Evolutionary conservation across 1,284 basidiomycete species (phyloP).

Genomic region (Cryptococcus hybrid): DNA sequence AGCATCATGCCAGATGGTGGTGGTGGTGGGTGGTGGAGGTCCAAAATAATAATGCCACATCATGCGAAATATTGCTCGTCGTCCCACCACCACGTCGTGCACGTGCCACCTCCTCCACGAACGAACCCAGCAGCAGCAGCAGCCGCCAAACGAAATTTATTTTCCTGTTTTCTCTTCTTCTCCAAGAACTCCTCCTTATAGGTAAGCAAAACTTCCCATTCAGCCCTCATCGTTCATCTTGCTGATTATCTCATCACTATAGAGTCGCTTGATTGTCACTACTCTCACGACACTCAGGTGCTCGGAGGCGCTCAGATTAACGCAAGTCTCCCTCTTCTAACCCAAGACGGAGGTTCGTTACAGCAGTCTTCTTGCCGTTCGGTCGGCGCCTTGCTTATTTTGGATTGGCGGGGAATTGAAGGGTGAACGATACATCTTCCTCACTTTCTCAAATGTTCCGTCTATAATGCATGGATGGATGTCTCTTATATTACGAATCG

Average conservation of each 20-base stretch:
- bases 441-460: too few relatives aligned
- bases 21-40: too few relatives aligned
- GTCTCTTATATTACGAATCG: too few relatives aligned
- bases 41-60: too few relatives aligned
- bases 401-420: neutral
- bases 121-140: too few relatives aligned
- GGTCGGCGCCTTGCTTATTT: neutral
- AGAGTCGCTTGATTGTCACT: conserved; percentile 9
- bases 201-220: neutral
- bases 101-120: neutral
- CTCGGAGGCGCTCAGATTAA: conserved; percentile 7
- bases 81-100: neutral
- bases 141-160: neutral
- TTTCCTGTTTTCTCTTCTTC: neutral
- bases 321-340: conserved; percentile 7
- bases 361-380: conserved; percentile 1
- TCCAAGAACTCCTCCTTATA: conserved; percentile 8
- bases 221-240: neutral
- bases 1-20: too few relatives aligned
- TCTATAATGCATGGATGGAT: too few relatives aligned
- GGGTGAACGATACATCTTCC: conserved; percentile 4
- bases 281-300: conserved; percentile 6
- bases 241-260: neutral
- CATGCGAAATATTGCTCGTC: too few relatives aligned
- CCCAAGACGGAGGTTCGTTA: conserved; percentile 1